Conservation (phyloP, 2,329 filamentous ascomycete species). For the Apiospora phragmitis region DNA sequence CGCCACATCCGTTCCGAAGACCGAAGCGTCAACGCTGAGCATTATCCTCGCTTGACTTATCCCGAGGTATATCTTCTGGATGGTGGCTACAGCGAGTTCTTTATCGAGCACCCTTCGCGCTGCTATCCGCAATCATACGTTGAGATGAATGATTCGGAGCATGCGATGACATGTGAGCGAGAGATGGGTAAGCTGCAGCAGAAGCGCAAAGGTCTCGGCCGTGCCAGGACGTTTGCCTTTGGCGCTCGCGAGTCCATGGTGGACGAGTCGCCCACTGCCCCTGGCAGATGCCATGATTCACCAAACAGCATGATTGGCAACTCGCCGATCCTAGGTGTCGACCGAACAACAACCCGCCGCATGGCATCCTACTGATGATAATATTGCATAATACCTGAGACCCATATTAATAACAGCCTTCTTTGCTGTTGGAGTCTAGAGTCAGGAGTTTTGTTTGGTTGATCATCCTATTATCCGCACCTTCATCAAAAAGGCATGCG, state of each 20-base stretch:
- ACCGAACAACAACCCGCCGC: conserved; percentile 57
- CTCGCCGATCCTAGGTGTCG: conserved; percentile 45
- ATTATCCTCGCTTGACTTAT: conserved; percentile 87
- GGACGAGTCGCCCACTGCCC: conserved; percentile 61
- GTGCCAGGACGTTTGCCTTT: conserved; percentile 94
- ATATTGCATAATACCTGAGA: neutral
- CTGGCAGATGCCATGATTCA: conserved; percentile 42
- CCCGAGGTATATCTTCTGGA: conserved; percentile 97
- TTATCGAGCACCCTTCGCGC: conserved; percentile 71
- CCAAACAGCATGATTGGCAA: conserved; percentile 46
- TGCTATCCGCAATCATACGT: conserved; percentile 97
- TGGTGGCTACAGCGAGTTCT: conserved; percentile 95
- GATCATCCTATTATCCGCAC: conserved; percentile 2
- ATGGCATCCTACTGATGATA: conserved; percentile 62
- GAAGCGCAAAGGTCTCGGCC: conserved; percentile 75
- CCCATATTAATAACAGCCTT: neutral
- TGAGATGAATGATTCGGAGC: conserved; percentile 91
- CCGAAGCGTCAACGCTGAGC: conserved; percentile 79
- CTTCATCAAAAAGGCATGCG: neutral
- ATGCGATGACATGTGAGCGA: conserved; percentile 89
- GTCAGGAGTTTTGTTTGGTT: neutral
- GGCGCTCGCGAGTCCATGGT: conserved; percentile 66
- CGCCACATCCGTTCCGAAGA: conserved; percentile 90
- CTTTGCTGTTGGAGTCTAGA: neutral
- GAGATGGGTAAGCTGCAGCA: conserved; percentile 93